Base-by-base conservation (phyloP, 768 basidiomycete genomes). In the Pisolithus albus region DNA sequence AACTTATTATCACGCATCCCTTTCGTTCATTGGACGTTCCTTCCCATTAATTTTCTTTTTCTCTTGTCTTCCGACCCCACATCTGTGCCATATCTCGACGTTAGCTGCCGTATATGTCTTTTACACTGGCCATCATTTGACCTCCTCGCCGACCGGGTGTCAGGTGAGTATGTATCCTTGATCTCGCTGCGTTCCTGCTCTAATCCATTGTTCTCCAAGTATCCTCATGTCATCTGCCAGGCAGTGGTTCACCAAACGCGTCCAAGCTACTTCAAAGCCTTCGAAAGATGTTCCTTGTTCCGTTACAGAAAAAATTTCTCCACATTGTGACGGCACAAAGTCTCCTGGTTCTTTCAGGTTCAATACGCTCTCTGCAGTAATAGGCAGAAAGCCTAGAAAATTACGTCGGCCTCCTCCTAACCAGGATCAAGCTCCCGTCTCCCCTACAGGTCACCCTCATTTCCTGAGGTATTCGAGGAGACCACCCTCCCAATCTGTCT, bases 331-430 rank as follows among this genome's bases (percentile, higher is more conserved):
- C 65, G 18, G 56, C 58, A 51, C 47, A 56, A 61, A 58, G 52
- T 54, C 62, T 28, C 50, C 64, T 15, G 52, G 61, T 49, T 59
- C 62, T 54, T 67, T 74, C 64, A 78, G 72, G 55, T 73, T 85
- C 61, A 81, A 74, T 52, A 75, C 79, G 7, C 65, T 87, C 46
- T 78, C 79, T 9, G 72, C 78, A 45, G 82, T 79, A 36, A 78
- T 88, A 37, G 82, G 84, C 43, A 70, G 84, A 60, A 84, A 79
- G 64, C 66, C 77, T 19, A 86, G 81, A 69, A 86, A 83, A 61
- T 36, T 38, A 58, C 70, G 72, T 30, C 71, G 79, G 0, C 62
- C 75, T 3, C 64, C 82, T 32, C 68, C 80, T 47, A 78, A 82
- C 50, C 75, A 81, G 52, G 76, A 80, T 73, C 75, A 37, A 15